Percentiles rank a stretch among this genome's conserved stretches.
Evolutionary conservation across 2,329 filamentous ascomycete species (phyloP).

Genomic region (Cladophialophora immunda): DNA sequence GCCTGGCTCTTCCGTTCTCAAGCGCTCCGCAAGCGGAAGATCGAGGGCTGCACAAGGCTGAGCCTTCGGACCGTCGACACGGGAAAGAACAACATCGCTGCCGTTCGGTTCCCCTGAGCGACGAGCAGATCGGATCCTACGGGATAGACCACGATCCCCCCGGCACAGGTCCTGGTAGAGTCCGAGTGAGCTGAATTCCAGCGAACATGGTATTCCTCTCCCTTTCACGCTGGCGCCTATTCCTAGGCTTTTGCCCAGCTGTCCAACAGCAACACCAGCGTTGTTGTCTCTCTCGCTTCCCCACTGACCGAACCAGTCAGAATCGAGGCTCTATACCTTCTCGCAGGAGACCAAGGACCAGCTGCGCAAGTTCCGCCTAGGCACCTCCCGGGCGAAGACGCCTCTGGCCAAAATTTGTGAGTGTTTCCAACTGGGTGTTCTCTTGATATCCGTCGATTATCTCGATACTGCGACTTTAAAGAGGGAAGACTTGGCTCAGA

Average conservation of each 20-base stretch:
- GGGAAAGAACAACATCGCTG: background rate
- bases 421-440: slow-evolving; percentile 46
- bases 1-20: background rate
- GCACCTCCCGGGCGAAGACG: slow-evolving; percentile 84
- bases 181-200: background rate
- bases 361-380: slow-evolving; percentile 91
- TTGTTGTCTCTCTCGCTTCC: background rate
- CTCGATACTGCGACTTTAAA: background rate
- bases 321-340: slow-evolving; percentile 91
- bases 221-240: too few relatives aligned
- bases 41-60: background rate
- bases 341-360: slow-evolving; percentile 87
- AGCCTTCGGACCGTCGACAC: background rate
- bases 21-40: background rate
- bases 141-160: background rate
- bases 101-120: background rate
- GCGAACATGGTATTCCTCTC: background rate
- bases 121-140: background rate
- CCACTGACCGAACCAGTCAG: slow-evolving; percentile 63
- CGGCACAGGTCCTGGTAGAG: background rate
- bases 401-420: slow-evolving; percentile 95
- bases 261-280: background rate
- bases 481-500: too few relatives aligned
- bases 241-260: background rate
- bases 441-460: slow-evolving; percentile 1